Conservation (phyloP, 1,139 yeast species). For the Petasospora rhodanensis region DNA sequence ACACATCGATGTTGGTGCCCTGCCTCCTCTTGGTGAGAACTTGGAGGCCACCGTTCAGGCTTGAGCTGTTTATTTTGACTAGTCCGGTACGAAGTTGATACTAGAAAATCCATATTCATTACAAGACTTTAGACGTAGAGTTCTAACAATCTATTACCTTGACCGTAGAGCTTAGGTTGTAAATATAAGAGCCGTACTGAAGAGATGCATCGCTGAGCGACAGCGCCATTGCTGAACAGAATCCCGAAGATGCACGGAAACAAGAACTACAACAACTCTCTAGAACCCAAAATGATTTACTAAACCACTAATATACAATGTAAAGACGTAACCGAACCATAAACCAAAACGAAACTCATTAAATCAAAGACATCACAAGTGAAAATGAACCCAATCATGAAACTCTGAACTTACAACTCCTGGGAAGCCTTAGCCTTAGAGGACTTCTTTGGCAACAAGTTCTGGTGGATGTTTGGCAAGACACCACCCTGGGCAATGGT, state of each 20-base stretch:
- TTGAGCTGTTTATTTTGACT: too few species aligned
- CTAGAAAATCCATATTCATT: too few species aligned
- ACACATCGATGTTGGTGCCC: slow-evolving; percentile 3
- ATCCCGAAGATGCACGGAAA: too few species aligned
- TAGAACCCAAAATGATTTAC: slow-evolving; percentile 6
- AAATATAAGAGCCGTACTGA: too few species aligned
- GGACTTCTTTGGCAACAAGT: slow-evolving; percentile 92
- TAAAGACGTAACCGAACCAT: slow-evolving; percentile 12
- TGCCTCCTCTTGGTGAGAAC: too few species aligned
- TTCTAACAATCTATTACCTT: too few species aligned
- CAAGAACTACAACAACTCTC: not conserved
- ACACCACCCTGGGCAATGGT: slow-evolving; percentile 99
- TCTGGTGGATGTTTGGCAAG: slow-evolving; percentile 90
- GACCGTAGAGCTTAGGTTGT: too few species aligned
- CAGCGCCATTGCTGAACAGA: too few species aligned
- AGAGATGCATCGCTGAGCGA: too few species aligned
- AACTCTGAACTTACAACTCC: slow-evolving; percentile 61
- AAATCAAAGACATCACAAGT: slow-evolving; percentile 12
- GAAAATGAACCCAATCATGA: slow-evolving; percentile 5
- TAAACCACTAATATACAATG: slow-evolving; percentile 13
- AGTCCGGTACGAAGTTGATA: too few species aligned
- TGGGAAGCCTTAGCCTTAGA: slow-evolving; percentile 80
- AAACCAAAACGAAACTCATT: slow-evolving; percentile 11
- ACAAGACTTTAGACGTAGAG: too few species aligned
- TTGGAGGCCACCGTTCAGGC: too few species aligned